phyloP scores from a whole-genome alignment of 495 filamentous ascomycete species.

The Xylaria acuta region DNA sequence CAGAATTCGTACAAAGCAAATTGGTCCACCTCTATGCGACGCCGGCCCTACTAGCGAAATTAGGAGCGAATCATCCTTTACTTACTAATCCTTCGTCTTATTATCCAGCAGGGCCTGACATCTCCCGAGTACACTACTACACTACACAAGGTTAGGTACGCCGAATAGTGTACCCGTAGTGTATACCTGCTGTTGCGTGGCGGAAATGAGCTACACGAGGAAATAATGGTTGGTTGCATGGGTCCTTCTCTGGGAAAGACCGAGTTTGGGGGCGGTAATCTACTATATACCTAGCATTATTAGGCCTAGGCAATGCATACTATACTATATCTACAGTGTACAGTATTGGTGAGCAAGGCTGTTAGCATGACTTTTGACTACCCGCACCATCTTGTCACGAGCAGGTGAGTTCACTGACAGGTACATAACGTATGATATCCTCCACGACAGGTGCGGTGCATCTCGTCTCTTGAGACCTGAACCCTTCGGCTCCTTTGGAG shows the following conservation, averaged over 20 bases:
- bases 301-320: neutral
- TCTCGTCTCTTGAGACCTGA: neutral
- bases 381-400: neutral
- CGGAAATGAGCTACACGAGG: slow-evolving; percentile 3
- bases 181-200: neutral
- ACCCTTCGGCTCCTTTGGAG: neutral
- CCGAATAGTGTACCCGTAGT: neutral
- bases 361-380: neutral
- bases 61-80: slow-evolving; percentile 8
- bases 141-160: slow-evolving; percentile 2
- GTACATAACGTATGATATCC: slow-evolving; percentile 23
- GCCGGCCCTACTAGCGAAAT: slow-evolving; percentile 17
- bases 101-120: slow-evolving; percentile 5
- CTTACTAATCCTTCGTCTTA: slow-evolving; percentile 10
- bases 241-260: neutral
- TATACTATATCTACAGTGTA: slow-evolving; percentile 7
- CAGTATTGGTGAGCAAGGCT: slow-evolving; percentile 2
- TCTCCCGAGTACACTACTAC: neutral
- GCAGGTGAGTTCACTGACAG: neutral
- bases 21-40: slow-evolving; percentile 16
- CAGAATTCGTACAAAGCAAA: neutral
- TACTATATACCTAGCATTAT: neutral
- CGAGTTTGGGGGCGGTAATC: slow-evolving; percentile 11
- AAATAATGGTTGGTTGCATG: neutral
- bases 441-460: neutral